Base-by-base conservation (phyloP, 495 filamentous ascomycete species). In the Aspergillus heteromorphus region DNA sequence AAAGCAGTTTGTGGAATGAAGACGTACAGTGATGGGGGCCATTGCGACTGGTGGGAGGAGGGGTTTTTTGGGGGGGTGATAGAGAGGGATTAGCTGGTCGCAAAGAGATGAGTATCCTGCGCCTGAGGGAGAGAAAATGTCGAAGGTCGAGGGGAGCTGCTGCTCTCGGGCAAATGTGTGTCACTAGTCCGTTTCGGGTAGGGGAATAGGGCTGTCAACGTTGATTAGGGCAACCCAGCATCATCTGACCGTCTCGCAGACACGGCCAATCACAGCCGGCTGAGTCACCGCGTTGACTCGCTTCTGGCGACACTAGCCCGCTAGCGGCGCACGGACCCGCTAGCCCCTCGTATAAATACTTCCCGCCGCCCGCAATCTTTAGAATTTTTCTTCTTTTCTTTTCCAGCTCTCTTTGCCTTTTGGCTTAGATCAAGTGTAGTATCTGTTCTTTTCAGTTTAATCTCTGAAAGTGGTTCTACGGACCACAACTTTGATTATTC, bases 381-480 rank as follows among this genome's bases (percentile, higher is more conserved):
- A 40, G 21, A 43, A 54, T 59, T 69, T 72, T 66, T 70, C n/a
- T 74, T 68, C 69, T 71, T 77, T 73, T 72, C 66, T 77, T 75
- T 59, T 75, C 68, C 67, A 80, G 74, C 74, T 81, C 75, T 81
- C 78, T 76, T 79, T 79, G 73, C 72, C 76, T 71, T 71, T 75
- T 77, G 72, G 77, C 78, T 77, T 73, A 93, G 89, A 92, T 93
- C 89, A 92, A 92, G 89, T 93, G 88, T 93, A 92, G 89, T 93
- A 95, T 93, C 89, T 95, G 89, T 95, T 95, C 89, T 95, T 92
- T 91, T 91, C 87, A 92, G 87, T 92, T 90, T 92, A 91, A 92
- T 81, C 78, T 81, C 79, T 82, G 79, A 81, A 82, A 81, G 76
- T 76, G 69, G 74, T 71, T 71, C 84, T 82, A 86, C 73, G 77